Evolutionary conservation across 345 rosid genomes (phyloP), one percentile per base, ranked within the genome.

Genomic region (Nephelium lappaceum): DNA sequence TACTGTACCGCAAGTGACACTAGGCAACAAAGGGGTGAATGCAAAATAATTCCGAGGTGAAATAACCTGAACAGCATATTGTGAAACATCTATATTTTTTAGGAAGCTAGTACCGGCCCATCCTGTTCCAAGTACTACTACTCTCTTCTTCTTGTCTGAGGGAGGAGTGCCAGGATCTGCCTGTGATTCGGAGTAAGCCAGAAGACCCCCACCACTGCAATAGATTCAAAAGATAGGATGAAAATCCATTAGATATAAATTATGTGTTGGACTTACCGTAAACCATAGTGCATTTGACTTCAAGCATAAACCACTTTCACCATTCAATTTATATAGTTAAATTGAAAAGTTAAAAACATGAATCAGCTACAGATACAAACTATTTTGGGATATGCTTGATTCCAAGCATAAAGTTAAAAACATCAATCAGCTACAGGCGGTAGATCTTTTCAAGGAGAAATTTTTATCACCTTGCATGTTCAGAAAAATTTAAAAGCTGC

Each of bases 1-100:
- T 42, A 96, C 95, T 5, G 98, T 94, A 24, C 99, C 99, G 73
- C 99, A 94, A 68, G 98, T 96, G 67, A 96, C 98, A 61, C 98
- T 96, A 5, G 98, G 99, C 49, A 96, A 87, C 80, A 94, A 77
- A 31, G 99, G 99, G 31, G 98, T 94, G 79, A 96, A 96, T 19
- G 97, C 98, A 84, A 96, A 96, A 84, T 96, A 96, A 84, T 96
- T 96, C 74, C 92, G 81, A 1, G 99, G 99, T 43, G 99, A 96
- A 75, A 94, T 89, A 84, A 94, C 94, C 79, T 93, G 92, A 82
- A 96, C 93, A 74, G 94, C 93, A 36, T 93, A 91, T 45, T 81
- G 78, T 43, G 97, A 86, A 75, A 86, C 78, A 38, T 96, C 93
- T 12, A 96, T 88, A 81, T 89, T 90, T 79, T 93, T 94, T n/a